A percentile compares a stretch with the other conserved stretches of the same genome.
These are phyloP conservation scores for Bimuria novae-zelandiae DNA, from an alignment of 2,329 filamentous ascomycete species.

Conservation along the genomic window DNA sequence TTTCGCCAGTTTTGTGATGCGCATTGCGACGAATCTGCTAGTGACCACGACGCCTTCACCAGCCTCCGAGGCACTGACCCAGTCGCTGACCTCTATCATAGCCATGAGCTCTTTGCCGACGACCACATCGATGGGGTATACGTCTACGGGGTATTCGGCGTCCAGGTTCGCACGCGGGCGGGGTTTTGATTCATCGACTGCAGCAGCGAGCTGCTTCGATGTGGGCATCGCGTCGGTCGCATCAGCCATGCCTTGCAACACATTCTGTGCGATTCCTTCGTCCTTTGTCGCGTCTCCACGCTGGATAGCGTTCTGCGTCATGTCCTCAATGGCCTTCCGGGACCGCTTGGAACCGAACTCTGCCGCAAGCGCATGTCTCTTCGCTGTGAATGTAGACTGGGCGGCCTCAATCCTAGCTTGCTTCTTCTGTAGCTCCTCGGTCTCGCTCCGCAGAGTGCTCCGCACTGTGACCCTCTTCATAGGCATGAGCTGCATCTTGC, in stretches of 20 bases:
- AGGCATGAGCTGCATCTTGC: constrained; percentile 57
- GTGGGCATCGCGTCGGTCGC: constrained; percentile 69
- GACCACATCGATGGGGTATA: constrained; percentile 70
- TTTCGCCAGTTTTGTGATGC: constrained; percentile 63
- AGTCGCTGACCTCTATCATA: constrained; percentile 71
- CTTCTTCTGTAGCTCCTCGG: constrained; percentile 45
- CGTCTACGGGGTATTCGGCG: constrained; percentile 70
- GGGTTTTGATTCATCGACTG: constrained; percentile 70
- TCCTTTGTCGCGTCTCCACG: constrained; percentile 25
- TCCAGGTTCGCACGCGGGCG: constrained; percentile 71
- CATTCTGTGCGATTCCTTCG: constrained; percentile 44
- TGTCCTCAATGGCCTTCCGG: constrained; percentile 73
- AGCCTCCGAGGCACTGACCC: constrained; percentile 69
- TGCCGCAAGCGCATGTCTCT: constrained; percentile 71
- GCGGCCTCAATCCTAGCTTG: constrained; percentile 32
- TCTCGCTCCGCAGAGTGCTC: constrained; percentile 53
- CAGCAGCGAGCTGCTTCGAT: constrained; percentile 66
- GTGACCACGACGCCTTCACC: constrained; percentile 61
- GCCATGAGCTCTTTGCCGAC: constrained; percentile 71
- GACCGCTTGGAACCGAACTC: constrained; percentile 87
- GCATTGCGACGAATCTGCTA: constrained; percentile 68
- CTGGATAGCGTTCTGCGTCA: constrained; percentile 72
- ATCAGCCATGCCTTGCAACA: constrained; percentile 67
- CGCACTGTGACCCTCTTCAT: constrained; percentile 61
- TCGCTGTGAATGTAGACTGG: constrained; percentile 56